Base-by-base conservation (phyloP, 176 grass and related monocot genomes). In the Phoenix dactylifera region DNA sequence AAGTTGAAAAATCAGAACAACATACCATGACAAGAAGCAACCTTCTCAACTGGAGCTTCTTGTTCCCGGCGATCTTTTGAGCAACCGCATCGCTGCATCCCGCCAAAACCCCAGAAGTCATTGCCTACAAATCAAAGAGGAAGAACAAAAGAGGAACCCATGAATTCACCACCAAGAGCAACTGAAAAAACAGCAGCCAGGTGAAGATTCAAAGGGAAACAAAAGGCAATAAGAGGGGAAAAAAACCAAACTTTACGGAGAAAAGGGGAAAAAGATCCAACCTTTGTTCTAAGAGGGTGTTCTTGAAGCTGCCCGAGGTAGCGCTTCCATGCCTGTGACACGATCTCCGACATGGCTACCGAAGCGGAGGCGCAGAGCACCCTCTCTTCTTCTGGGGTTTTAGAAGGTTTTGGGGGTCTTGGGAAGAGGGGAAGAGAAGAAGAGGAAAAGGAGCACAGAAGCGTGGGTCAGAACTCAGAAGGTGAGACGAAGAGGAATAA, bases 1-100 rank as follows among this genome's bases (percentile, higher is more conserved):
- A 44, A 12, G 9, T 44, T 7, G 9, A 24, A 55, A 51, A 77
- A 50, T 17, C 12, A 18, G n/a, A 57, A 56, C 24, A 26, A 5
- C 62, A 57, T 82, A 82, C 79, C 72, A 76, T 66, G 73, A 82
- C 66, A 26, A 74, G 44, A 15, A 82, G 66, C 48, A 71, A 52
- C 73, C 79, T 82, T 67, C 64, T 72, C 51, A 77, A 61, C 61
- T 82, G 79, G 55, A 82, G 57, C 22, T 68, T 69, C 79, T 72
- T 77, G 67, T 60, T 72, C 22, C 73, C 79, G 3, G 79, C 29
- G 25, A 77, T 71, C 48, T 62, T 71, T 54, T 82, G 79, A 18
- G 79, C 79, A 9, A 82, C 63, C 17, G 54, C 68, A 72, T 77
- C 73, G 10, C 79, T 77, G 54, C 69, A 60, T 16, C 79, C 73